Conservation (phyloP, 2,329 filamentous ascomycete genomes). For the Ophiocordyceps unilateralis region DNA sequence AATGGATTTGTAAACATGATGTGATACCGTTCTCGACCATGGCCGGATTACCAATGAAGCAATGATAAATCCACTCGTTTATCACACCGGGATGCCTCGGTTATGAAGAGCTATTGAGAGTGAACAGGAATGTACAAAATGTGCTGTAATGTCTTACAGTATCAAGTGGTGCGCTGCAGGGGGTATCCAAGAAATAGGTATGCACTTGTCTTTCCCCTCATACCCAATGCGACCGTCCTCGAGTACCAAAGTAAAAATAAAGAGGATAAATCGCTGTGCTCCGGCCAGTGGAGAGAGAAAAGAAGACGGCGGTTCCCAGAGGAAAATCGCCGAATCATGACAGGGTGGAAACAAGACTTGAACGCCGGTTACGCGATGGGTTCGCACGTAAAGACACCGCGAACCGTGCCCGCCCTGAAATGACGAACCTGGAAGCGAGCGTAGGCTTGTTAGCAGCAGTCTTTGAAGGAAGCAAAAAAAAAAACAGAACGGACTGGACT, state of each 20-base stretch:
- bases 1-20: too few relatives aligned
- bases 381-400: slow-evolving; percentile 6
- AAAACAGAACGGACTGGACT: too few relatives aligned
- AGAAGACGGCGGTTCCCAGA: neutral
- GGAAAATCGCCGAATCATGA: neutral
- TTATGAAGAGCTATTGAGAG: too few relatives aligned
- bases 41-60: too few relatives aligned
- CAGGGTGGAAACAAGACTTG: neutral
- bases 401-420: slow-evolving; percentile 3
- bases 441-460: neutral
- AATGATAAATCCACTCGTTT: too few relatives aligned
- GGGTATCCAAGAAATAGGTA: neutral
- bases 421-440: slow-evolving; percentile 2
- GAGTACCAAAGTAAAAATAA: neutral
- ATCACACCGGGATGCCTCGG: too few relatives aligned
- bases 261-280: neutral
- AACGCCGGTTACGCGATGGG: slow-evolving; percentile 2
- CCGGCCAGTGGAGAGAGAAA: neutral
- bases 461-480: neutral
- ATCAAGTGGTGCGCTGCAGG: neutral
- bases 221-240: neutral
- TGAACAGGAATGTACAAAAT: too few relatives aligned
- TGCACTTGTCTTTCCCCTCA: neutral
- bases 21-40: too few relatives aligned
- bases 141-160: neutral